phyloP scores from a whole-genome alignment of 768 basidiomycete genomes.

The Pleurotus pulmonarius region DNA sequence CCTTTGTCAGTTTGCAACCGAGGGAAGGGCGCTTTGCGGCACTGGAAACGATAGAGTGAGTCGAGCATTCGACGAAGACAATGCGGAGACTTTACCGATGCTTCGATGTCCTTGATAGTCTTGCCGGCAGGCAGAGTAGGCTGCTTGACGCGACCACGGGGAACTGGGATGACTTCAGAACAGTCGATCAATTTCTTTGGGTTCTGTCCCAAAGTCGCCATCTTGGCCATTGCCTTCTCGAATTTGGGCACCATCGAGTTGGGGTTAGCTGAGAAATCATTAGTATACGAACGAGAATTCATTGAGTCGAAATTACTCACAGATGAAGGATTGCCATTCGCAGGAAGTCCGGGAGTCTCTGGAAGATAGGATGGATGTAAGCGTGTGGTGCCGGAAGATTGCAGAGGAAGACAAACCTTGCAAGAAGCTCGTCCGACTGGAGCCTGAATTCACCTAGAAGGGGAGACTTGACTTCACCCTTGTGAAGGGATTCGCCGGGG shows the following conservation, averaged over 20 bases:
- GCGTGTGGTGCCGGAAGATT: neutral
- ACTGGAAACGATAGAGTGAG: slow-evolving; percentile 7
- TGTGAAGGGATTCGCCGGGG: slow-evolving; percentile 20
- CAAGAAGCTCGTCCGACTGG: slow-evolving; percentile 22
- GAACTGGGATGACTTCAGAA: slow-evolving; percentile 21
- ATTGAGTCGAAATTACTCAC: slow-evolving; percentile 10
- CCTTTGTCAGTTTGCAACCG: slow-evolving; percentile 16
- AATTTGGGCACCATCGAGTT: slow-evolving; percentile 20
- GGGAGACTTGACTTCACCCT: slow-evolving; percentile 18
- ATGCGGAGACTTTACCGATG: slow-evolving; percentile 16
- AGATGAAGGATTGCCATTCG: slow-evolving; percentile 34
- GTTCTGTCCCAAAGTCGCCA: slow-evolving; percentile 25
- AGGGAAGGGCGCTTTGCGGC: slow-evolving; percentile 22
- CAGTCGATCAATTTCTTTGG: slow-evolving; percentile 22
- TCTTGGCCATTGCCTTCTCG: slow-evolving; percentile 28
- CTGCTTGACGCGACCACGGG: slow-evolving; percentile 9
- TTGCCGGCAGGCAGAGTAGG: slow-evolving; percentile 26
- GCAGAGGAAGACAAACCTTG: slow-evolving; percentile 16
- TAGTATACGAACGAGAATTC: neutral
- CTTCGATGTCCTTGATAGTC: slow-evolving; percentile 21
- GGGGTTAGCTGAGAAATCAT: slow-evolving; percentile 17
- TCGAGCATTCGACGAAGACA: neutral
- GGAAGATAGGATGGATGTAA: neutral
- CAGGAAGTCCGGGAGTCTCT: slow-evolving; percentile 28
- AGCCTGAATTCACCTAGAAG: slow-evolving; percentile 27